These are phyloP conservation scores for Candida sithepensis DNA, from an alignment of 805 yeast species.

Conservation along the genomic window DNA sequence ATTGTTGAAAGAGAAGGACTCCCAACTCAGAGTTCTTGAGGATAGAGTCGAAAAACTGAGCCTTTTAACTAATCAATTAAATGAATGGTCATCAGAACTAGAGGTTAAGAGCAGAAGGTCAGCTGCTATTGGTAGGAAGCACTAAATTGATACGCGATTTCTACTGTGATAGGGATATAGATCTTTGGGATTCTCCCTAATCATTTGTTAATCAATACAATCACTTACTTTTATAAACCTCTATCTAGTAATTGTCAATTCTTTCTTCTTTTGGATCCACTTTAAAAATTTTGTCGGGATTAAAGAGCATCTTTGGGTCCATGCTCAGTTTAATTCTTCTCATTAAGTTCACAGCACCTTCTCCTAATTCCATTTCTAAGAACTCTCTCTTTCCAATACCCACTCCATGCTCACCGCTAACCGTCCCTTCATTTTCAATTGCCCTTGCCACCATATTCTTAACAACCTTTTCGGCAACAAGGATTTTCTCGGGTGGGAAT, in stretches of 20 bases:
- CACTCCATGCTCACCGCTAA: slow-evolving; percentile 83
- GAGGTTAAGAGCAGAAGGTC: slow-evolving; percentile 37
- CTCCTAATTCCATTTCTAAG: slow-evolving; percentile 60
- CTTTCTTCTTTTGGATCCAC: slow-evolving; percentile 46
- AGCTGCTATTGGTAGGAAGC: slow-evolving; percentile 2
- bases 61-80: slow-evolving; percentile 50
- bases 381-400: slow-evolving; percentile 74
- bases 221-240: no score
- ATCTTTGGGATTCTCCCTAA: no score
- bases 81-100: slow-evolving; percentile 57
- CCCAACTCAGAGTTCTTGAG: slow-evolving; percentile 31
- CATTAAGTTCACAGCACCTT: slow-evolving; percentile 65
- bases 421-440: slow-evolving; percentile 68
- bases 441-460: slow-evolving; percentile 62
- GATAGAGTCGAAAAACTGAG: slow-evolving; percentile 38
- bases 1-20: slow-evolving; percentile 3
- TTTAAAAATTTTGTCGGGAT: slow-evolving; percentile 75
- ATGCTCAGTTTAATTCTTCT: slow-evolving; percentile 63
- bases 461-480: slow-evolving; percentile 47
- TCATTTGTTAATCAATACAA: no score
- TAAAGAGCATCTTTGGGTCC: slow-evolving; percentile 68
- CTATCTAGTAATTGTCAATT: slow-evolving; percentile 7
- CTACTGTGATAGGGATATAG: no score
- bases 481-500: slow-evolving; percentile 47
- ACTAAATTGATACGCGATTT: neutral